Base-by-base conservation (phyloP, 2,329 filamentous ascomycete genomes). In the Zasmidium cellare region DNA sequence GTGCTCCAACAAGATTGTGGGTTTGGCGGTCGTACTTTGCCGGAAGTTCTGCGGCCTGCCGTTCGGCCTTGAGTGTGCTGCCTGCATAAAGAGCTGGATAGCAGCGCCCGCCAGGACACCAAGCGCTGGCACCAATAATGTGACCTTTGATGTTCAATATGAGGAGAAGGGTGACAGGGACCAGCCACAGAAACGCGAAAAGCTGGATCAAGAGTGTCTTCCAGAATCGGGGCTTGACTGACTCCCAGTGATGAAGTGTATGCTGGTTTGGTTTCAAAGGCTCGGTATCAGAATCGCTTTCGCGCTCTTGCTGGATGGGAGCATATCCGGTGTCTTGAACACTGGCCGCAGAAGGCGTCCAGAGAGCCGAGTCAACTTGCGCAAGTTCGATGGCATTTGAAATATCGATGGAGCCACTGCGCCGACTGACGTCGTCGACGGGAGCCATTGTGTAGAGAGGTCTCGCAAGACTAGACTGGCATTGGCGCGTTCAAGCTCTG, bases 91-190 rank as follows among this genome's bases (percentile, higher is more conserved):
- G 20, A 18, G 31, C 35, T 7, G 54, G 54, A 2, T 35, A 57
- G 51, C 67, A 72, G 11, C 58, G 41, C 6, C 60, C 58, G 3
- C 55, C 20, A 3, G 65, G 69, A 47, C 70, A 72, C 64, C 67
- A 67, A 12, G 64, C 65, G 38, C 67, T 68, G 1, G 69, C 60
- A 9, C 69, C 70, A 24, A 73, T 66, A n/a, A 67, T 55, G 46
- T 67, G 57, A 3, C 53, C 19, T 20, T 57, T 61, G 56, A 67
- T 62, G 54, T 73, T 71, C 14, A 72, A 54, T 9, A 62, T 54
- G 6, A 72, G 61, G 2, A 72, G 61, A 11, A 65, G 54, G 3
- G 65, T 38, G 28, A 69, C 65, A 1, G 71, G 70, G 11, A 60
- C 63, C 3, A 69, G 38, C 70, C 70, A 73, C 9, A 68, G 55